These are phyloP conservation scores for rapeseed (Brassica napus) DNA, from an alignment of 345 rosid genomes.

Conservation along the genomic window Da-Ae NC_063451.1:30890501-30891000, in stretches of 20 bases:
- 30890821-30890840: not conserved
- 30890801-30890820: not conserved
- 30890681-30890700: not conserved
- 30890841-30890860: not conserved
- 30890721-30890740: not conserved
- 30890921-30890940: not conserved
- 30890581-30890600: not conserved
- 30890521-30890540: not conserved
- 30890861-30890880: not conserved
- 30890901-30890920: not conserved
- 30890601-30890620: not conserved
- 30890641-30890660: not conserved
- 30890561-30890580: not conserved
- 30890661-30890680: not conserved
- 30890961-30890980: not conserved
- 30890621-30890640: not conserved
- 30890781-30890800: not conserved
- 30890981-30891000: constrained; percentile 21
- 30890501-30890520: too few species aligned
- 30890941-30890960: not conserved
- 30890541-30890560: not conserved
- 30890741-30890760: not conserved
- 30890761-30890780: not conserved
- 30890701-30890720: not conserved
- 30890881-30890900: not conserved